Evolutionary conservation across 2,329 filamentous ascomycete genomes (phyloP), one percentile per base, ranked within the genome.

Genomic region (Penicillium sp.): DNA sequence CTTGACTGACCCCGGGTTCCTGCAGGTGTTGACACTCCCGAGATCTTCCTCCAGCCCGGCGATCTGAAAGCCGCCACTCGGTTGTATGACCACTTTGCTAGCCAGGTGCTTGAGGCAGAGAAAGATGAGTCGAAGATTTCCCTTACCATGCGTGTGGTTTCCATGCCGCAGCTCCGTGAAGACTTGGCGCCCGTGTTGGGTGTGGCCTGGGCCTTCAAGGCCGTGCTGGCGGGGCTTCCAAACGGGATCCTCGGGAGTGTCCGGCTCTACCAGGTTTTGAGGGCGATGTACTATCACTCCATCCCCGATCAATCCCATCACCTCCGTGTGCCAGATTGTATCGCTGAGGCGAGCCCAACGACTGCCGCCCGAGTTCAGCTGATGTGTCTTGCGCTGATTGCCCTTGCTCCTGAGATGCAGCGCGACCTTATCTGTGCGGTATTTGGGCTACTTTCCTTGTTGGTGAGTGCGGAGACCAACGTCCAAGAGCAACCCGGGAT

Each of bases 31-130:
- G 21, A 68, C 63, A 35, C 64, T 67, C 49, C 71, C 60, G 41
- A 67, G 68, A 54, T 78, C 10, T 77, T 78, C 49, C 58, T 69
- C 17, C 68, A 75, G 15, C 57, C 66, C 6, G 75, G 75, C 19
- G 68, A 78, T 51, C n/a, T 71, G 15, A 70, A 69, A 42, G 64
- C 65, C 13, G 74, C 74, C 5, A 66, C 60, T 21, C 68, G 67
- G n/a, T 62, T 75, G 31, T 79, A 79, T 61, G 67, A 76, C 40
- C 66, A 75, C 49, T 78, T 74, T 63, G 75, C 77, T 15, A 59
- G 62, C 23, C 74, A 77, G 43, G 74, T 79, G 10, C 59, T 76
- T 2, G 65, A 69, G 1, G 73, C 69, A 0, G 75, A 76, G 29
- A 73, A 70, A 57, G 67, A 72, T 29, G 69, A 71, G 23, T 55